These are phyloP conservation scores for Tylopilus felleus DNA, from an alignment of 768 basidiomycete species.

Conservation along the genomic window DNA sequence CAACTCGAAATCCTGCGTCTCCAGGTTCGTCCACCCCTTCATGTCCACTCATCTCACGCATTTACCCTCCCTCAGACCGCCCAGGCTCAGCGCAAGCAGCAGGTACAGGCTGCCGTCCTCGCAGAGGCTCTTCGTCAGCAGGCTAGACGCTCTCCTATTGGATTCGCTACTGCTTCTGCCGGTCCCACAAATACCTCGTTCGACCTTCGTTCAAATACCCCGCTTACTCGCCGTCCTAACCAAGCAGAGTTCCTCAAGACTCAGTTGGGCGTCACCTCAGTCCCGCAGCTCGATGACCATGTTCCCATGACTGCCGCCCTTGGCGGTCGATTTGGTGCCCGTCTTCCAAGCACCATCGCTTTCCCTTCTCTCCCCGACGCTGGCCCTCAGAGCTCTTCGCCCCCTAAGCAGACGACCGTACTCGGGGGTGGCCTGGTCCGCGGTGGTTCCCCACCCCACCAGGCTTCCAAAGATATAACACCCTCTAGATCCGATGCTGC, in stretches of 20 bases:
- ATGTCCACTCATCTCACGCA: constrained; percentile 1
- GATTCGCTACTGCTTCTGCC: constrained; percentile 62
- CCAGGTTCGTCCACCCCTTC: constrained; percentile 49
- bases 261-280: constrained; percentile 45
- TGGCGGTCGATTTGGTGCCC: constrained; percentile 72
- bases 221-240: constrained; percentile 62
- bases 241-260: constrained; percentile 66
- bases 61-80: constrained; percentile 42
- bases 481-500: constrained; percentile 83
- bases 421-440: constrained; percentile 74
- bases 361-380: constrained; percentile 41
- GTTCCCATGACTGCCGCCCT: constrained; percentile 80
- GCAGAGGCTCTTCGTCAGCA: constrained; percentile 57
- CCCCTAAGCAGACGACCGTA: constrained; percentile 60
- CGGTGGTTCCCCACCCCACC: constrained; percentile 46
- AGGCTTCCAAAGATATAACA: constrained; percentile 30
- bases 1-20: constrained; percentile 80
- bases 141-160: constrained; percentile 30
- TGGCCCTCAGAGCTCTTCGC: constrained; percentile 36
- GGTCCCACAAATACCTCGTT: constrained; percentile 63
- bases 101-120: constrained; percentile 69
- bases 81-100: constrained; percentile 57
- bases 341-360: constrained; percentile 40
- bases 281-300: constrained; percentile 46
- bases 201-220: constrained; percentile 57